phyloP scores from a whole-genome alignment of 2,329 filamentous ascomycete species.

The Colletotrichum phormii region DNA sequence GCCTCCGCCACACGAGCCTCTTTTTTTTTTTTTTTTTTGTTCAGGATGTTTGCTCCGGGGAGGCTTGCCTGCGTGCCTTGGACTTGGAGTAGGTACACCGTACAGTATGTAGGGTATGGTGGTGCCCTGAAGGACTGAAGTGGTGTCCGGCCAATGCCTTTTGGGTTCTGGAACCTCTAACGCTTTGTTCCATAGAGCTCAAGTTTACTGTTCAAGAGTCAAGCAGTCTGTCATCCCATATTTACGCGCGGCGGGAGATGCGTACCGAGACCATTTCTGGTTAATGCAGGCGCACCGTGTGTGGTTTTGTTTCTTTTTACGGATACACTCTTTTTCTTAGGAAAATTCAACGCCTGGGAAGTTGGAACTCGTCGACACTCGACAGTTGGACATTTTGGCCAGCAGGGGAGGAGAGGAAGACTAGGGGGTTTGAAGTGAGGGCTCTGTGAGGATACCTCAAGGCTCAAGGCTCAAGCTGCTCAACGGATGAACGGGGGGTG shows the following conservation, averaged over 20 bases:
- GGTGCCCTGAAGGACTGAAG: background rate
- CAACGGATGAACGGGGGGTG: background rate
- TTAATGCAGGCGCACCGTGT: conserved; percentile 18
- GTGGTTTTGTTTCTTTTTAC: background rate
- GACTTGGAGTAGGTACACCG: background rate
- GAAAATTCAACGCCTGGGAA: background rate
- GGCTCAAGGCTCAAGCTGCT: background rate
- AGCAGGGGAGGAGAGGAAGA: background rate
- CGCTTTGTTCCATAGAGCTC: background rate
- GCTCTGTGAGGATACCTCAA: too few species aligned
- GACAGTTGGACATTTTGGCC: background rate
- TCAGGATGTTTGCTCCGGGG: background rate
- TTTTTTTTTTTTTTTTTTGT: background rate
- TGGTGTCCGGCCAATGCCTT: background rate
- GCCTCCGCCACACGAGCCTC: background rate
- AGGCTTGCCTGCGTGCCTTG: background rate
- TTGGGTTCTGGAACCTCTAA: conserved; percentile 5
- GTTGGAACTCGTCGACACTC: too few species aligned
- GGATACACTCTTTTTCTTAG: background rate
- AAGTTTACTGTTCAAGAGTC: too few species aligned
- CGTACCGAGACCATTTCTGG: conserved; percentile 12
- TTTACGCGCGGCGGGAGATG: conserved; percentile 16
- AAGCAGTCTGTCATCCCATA: conserved; percentile 26
- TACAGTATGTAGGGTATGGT: background rate
- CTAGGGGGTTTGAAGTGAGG: background rate